These are phyloP conservation scores for Fusarium transvaalense DNA, from an alignment of 2,329 filamentous ascomycete genomes.

Conservation along the genomic window DNA sequence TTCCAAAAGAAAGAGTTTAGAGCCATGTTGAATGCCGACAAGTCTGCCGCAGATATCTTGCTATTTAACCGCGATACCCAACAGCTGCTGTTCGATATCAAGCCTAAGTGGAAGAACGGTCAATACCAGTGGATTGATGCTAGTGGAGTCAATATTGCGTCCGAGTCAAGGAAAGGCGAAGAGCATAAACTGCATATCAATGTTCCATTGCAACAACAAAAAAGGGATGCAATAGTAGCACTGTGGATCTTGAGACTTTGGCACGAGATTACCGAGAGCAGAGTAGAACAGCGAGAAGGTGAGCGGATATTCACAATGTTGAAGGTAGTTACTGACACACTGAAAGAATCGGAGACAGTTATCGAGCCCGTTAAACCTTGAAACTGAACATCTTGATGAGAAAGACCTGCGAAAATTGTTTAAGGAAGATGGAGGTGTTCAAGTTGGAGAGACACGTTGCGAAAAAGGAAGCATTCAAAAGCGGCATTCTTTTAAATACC, in stretches of 20 bases:
- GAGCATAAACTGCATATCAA: conserved; percentile 3
- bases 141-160: background rate
- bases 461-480: background rate
- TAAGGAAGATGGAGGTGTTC: too few species aligned
- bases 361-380: background rate
- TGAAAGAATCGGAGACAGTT: background rate
- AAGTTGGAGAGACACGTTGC: rapidly evolving
- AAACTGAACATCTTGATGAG: background rate
- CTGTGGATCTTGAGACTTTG: conserved; percentile 34
- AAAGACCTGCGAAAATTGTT: too few species aligned
- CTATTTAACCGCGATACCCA: conserved; percentile 16
- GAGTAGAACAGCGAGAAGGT: background rate
- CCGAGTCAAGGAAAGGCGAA: background rate
- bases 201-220: background rate
- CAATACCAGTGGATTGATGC: conserved; percentile 26
- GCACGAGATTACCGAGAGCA: conserved; percentile 5
- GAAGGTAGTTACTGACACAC: background rate
- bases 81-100: conserved; percentile 15
- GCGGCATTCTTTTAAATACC: background rate
- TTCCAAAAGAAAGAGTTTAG: background rate
- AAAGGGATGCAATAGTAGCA: conserved; percentile 21
- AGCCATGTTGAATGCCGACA: conserved; percentile 22
- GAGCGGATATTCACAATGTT: rapidly evolving
- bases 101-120: conserved; percentile 7
- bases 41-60: conserved; percentile 6